These are phyloP conservation scores for Casuarina glauca DNA, from an alignment of 306 rosid genomes.

Conservation along the genomic window DNA sequence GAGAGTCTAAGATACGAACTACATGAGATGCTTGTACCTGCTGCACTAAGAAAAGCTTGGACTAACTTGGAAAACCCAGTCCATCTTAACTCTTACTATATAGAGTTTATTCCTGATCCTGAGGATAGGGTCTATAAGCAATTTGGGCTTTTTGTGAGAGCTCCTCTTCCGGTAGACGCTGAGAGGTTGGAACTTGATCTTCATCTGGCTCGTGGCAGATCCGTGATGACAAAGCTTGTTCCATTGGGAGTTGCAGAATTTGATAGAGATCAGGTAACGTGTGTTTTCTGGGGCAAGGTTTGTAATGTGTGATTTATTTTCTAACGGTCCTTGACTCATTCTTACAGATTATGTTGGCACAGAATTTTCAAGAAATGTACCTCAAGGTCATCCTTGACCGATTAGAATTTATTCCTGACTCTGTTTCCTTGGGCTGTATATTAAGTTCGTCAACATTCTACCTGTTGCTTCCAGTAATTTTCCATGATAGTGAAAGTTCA, in stretches of 20 bases:
- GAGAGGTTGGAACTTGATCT: constrained; percentile 79
- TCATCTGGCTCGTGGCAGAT: constrained; percentile 86
- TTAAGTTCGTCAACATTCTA: constrained; percentile 61
- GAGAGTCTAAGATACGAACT: constrained; percentile 60
- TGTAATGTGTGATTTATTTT: constrained; percentile 14
- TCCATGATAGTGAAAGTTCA: constrained; percentile 37
- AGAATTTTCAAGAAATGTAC: constrained; percentile 89
- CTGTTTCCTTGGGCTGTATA: constrained; percentile 57
- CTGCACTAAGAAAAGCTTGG: constrained; percentile 61
- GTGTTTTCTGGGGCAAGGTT: not conserved
- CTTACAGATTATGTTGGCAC: constrained; percentile 74
- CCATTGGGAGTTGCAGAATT: constrained; percentile 67
- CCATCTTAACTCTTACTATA: constrained; percentile 58
- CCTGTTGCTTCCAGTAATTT: constrained; percentile 79
- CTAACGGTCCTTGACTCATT: not conserved
- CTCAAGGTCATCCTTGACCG: constrained; percentile 87
- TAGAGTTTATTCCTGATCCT: constrained; percentile 66
- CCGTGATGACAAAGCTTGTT: constrained; percentile 64
- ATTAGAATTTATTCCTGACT: constrained; percentile 57
- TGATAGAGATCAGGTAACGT: constrained; percentile 67
- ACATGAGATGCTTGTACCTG: constrained; percentile 77
- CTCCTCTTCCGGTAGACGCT: constrained; percentile 73
- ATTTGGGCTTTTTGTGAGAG: constrained; percentile 74
- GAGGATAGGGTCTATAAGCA: constrained; percentile 70
- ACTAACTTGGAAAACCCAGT: constrained; percentile 33